phyloP scores from a whole-genome alignment of 176 grass and related monocot genomes.

The Eragrostis nindensis region DNA sequence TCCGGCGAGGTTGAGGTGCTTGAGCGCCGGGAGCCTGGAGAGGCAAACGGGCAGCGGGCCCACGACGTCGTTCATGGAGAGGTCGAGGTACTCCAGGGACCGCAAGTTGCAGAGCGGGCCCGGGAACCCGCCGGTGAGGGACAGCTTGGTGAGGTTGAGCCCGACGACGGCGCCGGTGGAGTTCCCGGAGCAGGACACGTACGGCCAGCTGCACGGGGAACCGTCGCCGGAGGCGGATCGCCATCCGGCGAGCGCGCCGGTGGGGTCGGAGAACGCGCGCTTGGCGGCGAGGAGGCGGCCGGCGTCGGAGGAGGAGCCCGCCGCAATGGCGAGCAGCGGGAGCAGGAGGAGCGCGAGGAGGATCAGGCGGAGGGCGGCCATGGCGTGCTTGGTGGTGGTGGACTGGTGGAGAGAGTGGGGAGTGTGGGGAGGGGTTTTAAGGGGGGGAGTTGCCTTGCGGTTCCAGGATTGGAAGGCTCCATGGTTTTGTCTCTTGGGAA shows the following conservation, averaged over 20 bases:
- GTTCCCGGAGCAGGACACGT: slow-evolving; percentile 50
- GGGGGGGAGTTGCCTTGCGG: slow-evolving; percentile 26
- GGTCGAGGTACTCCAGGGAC: slow-evolving; percentile 60
- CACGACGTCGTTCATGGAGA: slow-evolving; percentile 54
- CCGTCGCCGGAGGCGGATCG: not conserved
- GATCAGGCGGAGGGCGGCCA: slow-evolving; percentile 33
- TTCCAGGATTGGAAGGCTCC: slow-evolving; percentile 42
- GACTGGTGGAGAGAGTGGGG: slow-evolving; percentile 19
- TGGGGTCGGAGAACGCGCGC: slow-evolving; percentile 48
- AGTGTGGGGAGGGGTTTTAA: slow-evolving; percentile 38
- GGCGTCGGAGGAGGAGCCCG: slow-evolving; percentile 49
- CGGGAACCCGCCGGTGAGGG: slow-evolving; percentile 63
- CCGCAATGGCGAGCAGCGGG: not conserved
- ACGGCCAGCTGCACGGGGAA: slow-evolving; percentile 68
- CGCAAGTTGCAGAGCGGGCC: slow-evolving; percentile 50
- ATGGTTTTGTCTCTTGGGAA: slow-evolving; percentile 22
- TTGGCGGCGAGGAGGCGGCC: slow-evolving; percentile 50
- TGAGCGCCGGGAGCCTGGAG: slow-evolving; percentile 51
- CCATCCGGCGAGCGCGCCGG: slow-evolving; percentile 56
- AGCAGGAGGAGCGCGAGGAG: slow-evolving; percentile 34
- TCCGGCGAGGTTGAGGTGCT: slow-evolving; percentile 58
- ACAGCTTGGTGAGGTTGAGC: slow-evolving; percentile 43
- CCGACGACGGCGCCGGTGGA: slow-evolving; percentile 27
- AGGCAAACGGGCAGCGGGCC: slow-evolving; percentile 62
- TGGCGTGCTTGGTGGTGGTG: slow-evolving; percentile 34